phyloP scores from a whole-genome alignment of 2,329 filamentous ascomycete genomes.

The Decorospora gaudefroyi region DNA sequence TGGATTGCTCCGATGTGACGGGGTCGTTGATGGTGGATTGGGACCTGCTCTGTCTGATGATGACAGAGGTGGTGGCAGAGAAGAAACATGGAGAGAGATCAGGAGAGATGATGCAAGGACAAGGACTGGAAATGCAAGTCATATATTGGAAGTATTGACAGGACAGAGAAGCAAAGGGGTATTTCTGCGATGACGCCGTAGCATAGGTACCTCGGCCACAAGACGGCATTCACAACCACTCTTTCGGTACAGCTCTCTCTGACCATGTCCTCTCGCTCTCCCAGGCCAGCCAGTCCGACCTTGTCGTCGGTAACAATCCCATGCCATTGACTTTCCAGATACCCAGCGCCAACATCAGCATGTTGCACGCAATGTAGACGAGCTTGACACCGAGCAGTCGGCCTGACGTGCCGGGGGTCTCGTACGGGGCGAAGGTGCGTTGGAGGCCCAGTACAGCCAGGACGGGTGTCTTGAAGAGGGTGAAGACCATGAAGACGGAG shows the following conservation, averaged over 20 bases:
- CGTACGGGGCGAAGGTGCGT: constrained; percentile 86
- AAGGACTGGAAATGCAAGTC: too few relatives aligned
- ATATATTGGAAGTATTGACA: too few relatives aligned
- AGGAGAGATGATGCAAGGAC: too few relatives aligned
- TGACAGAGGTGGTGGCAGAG: too few relatives aligned
- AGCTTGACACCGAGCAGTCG: constrained; percentile 82
- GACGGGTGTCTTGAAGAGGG: constrained; percentile 96
- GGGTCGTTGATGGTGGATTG: too few relatives aligned
- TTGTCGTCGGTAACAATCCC: constrained; percentile 93
- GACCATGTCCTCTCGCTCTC: constrained; percentile 67
- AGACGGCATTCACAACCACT: constrained; percentile 36
- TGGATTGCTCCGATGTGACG: too few relatives aligned
- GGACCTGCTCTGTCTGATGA: too few relatives aligned
- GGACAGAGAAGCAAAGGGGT: too few relatives aligned
- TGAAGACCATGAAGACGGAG: constrained; percentile 99
- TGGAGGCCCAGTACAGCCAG: constrained; percentile 82
- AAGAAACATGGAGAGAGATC: too few relatives aligned
- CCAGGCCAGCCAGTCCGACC: constrained; percentile 98
- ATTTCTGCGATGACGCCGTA: too few relatives aligned
- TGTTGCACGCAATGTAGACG: constrained; percentile 85
- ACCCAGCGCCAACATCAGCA: constrained; percentile 80
- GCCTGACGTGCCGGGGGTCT: constrained; percentile 74
- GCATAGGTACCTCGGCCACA: neutral
- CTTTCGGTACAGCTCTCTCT: constrained; percentile 43
- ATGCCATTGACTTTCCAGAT: constrained; percentile 97